A percentile compares a stretch with the other conserved stretches of the same genome.
Conservation (phyloP, 352 stramenopile species). For the Elongisporangium anandrum region DNA sequence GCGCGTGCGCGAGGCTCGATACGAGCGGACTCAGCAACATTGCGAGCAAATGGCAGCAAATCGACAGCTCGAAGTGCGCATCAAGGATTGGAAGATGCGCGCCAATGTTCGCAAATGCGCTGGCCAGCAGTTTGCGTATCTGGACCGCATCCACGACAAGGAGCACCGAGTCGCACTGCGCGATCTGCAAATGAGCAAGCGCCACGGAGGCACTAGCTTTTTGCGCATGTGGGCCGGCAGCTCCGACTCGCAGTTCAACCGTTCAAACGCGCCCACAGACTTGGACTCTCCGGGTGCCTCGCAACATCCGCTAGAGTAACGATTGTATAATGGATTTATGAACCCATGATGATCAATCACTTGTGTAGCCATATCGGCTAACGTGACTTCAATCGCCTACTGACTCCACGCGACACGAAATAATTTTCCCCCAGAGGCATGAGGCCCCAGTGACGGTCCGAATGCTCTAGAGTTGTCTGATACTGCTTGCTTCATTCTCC, state of each 20-base stretch:
- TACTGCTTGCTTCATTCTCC: too few relatives aligned
- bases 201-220: slow-evolving; percentile 56
- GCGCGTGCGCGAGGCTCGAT: slow-evolving; percentile 24
- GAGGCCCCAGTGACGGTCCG: too few relatives aligned
- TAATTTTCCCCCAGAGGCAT: too few relatives aligned
- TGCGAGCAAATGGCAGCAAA: slow-evolving; percentile 24
- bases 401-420: too few relatives aligned
- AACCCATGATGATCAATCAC: too few relatives aligned
- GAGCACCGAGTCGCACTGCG: slow-evolving; percentile 45
- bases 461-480: too few relatives aligned
- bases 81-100: slow-evolving; percentile 50
- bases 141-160: slow-evolving; percentile 55
- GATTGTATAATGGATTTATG: neutral
- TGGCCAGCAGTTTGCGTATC: slow-evolving; percentile 46
- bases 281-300: neutral
- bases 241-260: slow-evolving; percentile 72
- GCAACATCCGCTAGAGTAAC: neutral
- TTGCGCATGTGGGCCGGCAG: slow-evolving; percentile 82
- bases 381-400: too few relatives aligned
- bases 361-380: too few relatives aligned
- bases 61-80: slow-evolving; percentile 25
- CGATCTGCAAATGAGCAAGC: slow-evolving; percentile 60
- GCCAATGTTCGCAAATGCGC: slow-evolving; percentile 45
- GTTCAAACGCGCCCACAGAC: neutral
- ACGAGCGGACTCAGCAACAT: slow-evolving; percentile 40